Base-by-base conservation (phyloP, 1,284 basidiomycete species). In the Apiotrichum gracile region DNA sequence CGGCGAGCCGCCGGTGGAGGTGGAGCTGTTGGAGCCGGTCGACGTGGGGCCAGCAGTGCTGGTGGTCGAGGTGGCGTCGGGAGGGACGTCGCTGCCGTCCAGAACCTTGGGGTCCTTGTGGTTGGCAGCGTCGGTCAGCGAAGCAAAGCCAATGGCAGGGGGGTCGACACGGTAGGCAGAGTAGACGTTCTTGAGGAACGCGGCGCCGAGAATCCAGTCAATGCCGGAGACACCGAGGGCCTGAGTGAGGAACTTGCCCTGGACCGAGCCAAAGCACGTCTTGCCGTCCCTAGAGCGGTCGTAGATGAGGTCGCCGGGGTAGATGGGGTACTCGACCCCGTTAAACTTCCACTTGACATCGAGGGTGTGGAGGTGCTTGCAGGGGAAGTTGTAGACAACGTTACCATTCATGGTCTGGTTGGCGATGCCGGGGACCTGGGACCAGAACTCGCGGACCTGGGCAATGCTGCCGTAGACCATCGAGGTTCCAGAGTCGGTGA, bases 131-230 rank as follows among this genome's bases (percentile, higher is more conserved):
- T 43, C 41, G 9, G 17, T 29, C 7, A 43, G 41, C 1, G 21
- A 17, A 10, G 77, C 78, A 54, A 79, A 78, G 7, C 77, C 78
- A 42, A 78, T 72, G 1, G 74, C 69, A 2, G 77, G 56, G 0
- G 78, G 78, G 52, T 73, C 70, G 60, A 75, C 76, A 49, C 76
- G 66, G 66, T 71, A 77, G 17, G 71, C 65, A 5, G 76, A 73
- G 65, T 80, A 79, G 35, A 78, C 77, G 55, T 78, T 79, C 71
- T 89, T 90, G 47, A 97, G 80, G 81, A 98, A 97, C 1, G 88
- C 87, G 68, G 93, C 92, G 19, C 93, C 93, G 39, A 96, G 77
- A 62, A 97, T 93, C 87, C 90, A 96, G 21, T 34, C 21, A n/a
- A 34, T 10, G n/a, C 8, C 19, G 19, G 12, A 16, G 29, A 16